Conservation (phyloP, 1,139 yeast species). For the Taphrina deformans region DNA sequence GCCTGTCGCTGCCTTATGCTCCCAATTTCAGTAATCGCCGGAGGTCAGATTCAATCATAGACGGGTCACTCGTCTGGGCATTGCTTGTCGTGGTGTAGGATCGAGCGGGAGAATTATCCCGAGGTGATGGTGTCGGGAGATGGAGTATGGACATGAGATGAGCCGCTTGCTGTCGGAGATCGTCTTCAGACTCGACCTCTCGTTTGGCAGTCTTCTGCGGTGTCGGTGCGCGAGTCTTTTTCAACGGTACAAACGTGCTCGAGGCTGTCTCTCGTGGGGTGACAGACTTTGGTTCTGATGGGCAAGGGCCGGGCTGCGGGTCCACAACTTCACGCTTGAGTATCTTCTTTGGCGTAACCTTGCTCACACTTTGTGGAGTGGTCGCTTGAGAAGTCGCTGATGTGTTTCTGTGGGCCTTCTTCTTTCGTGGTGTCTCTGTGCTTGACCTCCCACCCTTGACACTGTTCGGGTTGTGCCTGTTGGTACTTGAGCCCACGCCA, state of each 20-base stretch:
- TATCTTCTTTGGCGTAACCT: conserved; percentile 18
- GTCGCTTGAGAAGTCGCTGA: neutral
- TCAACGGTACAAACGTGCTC: neutral
- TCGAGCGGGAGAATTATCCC: conserved; percentile 9
- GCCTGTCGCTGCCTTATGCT: neutral
- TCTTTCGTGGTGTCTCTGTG: neutral
- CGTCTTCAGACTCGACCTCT: conserved; percentile 2
- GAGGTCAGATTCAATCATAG: conserved; percentile 8
- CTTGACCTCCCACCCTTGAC: neutral
- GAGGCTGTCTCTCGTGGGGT: neutral
- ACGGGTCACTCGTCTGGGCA: neutral
- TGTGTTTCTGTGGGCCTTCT: neutral
- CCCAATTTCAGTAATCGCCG: conserved; percentile 14
- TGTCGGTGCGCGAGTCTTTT: neutral
- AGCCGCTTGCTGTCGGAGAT: conserved; percentile 10
- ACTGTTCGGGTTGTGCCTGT: neutral
- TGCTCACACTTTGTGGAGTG: neutral
- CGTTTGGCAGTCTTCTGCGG: neutral
- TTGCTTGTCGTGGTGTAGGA: neutral
- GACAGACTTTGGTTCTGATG: neutral
- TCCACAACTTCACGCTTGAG: conserved; percentile 17
- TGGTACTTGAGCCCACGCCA: neutral
- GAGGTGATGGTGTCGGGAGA: conserved; percentile 6
- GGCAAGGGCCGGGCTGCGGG: neutral
- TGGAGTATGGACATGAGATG: conserved; percentile 11